Evolutionary conservation across 1,284 basidiomycete genomes (phyloP).

Genomic region (Sporisorium exsertum): DNA sequence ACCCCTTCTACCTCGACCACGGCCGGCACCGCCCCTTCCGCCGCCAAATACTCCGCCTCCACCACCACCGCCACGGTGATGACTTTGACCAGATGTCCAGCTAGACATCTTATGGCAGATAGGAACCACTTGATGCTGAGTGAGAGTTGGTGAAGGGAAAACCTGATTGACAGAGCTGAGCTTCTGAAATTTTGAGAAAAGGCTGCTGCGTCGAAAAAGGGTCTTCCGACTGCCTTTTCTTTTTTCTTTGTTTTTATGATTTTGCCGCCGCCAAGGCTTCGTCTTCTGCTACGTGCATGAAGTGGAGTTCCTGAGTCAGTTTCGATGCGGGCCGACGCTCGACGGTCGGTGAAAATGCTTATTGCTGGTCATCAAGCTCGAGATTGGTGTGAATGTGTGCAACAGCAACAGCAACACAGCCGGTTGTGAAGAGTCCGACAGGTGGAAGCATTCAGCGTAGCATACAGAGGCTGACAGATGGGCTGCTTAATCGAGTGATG

Average conservation of each 20-base stretch:
- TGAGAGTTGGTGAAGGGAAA: neutral
- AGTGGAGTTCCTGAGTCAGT: slow-evolving; percentile 3
- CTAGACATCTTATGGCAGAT: slow-evolving; percentile 17
- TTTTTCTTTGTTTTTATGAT: slow-evolving; percentile 7
- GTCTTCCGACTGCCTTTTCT: slow-evolving; percentile 36
- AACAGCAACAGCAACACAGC: neutral
- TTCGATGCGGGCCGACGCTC: neutral
- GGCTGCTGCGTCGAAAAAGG: slow-evolving; percentile 10
- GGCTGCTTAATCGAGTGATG: neutral
- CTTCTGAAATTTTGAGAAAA: slow-evolving; percentile 2
- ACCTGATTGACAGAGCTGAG: neutral
- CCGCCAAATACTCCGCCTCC: slow-evolving; percentile 16
- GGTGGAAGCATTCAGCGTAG: too few species aligned
- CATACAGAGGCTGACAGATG: neutral
- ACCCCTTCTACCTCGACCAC: slow-evolving; percentile 19
- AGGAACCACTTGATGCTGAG: too few species aligned
- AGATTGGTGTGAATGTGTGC: neutral
- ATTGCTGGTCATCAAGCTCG: neutral
- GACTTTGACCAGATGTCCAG: neutral
- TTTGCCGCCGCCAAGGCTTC: neutral
- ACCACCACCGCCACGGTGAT: slow-evolving; percentile 11
- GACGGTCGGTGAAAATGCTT: neutral
- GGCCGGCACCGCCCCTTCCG: slow-evolving; percentile 11
- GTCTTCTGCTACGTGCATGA: neutral
- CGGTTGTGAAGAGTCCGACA: too few species aligned